These are phyloP conservation scores for Sphaerulina populicola DNA, from an alignment of 2,329 filamentous ascomycete genomes.

Conservation along the genomic window DNA sequence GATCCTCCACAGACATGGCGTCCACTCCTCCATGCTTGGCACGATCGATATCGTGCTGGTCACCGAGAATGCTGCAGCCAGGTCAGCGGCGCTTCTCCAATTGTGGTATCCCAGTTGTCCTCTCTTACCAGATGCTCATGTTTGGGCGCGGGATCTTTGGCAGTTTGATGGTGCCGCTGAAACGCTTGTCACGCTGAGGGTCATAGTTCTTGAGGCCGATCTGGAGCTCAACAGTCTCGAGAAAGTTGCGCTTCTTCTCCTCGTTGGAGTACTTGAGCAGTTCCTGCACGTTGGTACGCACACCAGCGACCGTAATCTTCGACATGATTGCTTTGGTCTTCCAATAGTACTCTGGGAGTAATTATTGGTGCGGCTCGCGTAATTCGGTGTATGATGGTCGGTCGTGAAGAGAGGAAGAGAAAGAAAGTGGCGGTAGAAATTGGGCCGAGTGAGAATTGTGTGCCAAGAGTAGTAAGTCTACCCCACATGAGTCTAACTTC, in stretches of 20 bases:
- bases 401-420: conserved; percentile 10
- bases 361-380: conserved; percentile 35
- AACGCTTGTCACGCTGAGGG: conserved; percentile 99
- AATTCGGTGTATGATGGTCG: conserved; percentile 15
- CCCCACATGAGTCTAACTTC: neutral
- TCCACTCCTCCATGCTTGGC: conserved; percentile 98
- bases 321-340: conserved; percentile 56
- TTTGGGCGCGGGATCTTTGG: conserved; percentile 82
- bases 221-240: conserved; percentile 58
- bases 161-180: conserved; percentile 97
- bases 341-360: conserved; percentile 35
- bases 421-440: conserved; percentile 9
- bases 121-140: conserved; percentile 69
- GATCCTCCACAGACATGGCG: conserved; percentile 94
- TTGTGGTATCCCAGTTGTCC: neutral
- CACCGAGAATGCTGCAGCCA: conserved; percentile 61
- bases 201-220: conserved; percentile 97
- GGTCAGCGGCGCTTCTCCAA: conserved; percentile 24
- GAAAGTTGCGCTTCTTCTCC: conserved; percentile 38
- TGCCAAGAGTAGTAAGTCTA: conserved; percentile 5
- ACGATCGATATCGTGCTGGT: conserved; percentile 99
- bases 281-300: conserved; percentile 87
- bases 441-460: neutral
- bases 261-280: conserved; percentile 76
- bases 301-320: conserved; percentile 83